Conservation (phyloP, 345 rosid genomes). For the Euphorbia tirucalli region DNA sequence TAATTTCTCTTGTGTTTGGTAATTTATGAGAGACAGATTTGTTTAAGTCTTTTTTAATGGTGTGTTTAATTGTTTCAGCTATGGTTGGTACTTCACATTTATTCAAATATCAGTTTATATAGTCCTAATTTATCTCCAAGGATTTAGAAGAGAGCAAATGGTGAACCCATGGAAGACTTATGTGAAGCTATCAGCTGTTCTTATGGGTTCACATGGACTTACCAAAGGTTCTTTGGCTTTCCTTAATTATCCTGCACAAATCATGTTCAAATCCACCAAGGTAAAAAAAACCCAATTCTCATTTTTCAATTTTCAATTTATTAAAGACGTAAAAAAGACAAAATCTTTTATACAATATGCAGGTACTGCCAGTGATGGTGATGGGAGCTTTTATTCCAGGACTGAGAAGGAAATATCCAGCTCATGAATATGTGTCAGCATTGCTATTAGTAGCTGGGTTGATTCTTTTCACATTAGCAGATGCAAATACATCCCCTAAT, state of each 20-base stretch:
- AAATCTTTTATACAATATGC: not conserved
- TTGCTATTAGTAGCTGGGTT: conserved; percentile 75
- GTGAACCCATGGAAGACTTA: conserved; percentile 97
- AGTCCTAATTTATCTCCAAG: conserved; percentile 79
- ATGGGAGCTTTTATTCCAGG: conserved; percentile 99
- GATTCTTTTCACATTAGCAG: conserved; percentile 90
- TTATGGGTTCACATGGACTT: conserved; percentile 95
- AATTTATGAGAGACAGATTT: too few relatives aligned
- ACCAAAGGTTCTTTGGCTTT: conserved; percentile 96
- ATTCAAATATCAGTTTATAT: conserved; percentile 95
- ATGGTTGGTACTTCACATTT: conserved; percentile 98
- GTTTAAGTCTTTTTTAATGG: not conserved
- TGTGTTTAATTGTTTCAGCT: conserved; percentile 41
- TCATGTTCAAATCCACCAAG: conserved; percentile 99
- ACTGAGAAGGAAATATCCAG: conserved; percentile 74
- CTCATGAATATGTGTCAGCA: conserved; percentile 79
- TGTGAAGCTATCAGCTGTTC: conserved; percentile 92
- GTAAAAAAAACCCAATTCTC: conserved; percentile 26
- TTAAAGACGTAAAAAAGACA: not conserved
- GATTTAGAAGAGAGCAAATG: conserved; percentile 85
- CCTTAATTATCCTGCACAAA: conserved; percentile 91
- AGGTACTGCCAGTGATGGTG: conserved; percentile 96
- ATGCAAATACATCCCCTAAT: conserved; percentile 88
- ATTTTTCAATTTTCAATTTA: not conserved
- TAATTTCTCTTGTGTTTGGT: not conserved